Conservation (phyloP, 495 filamentous ascomycete species). For the Astrothelium macrocarpum region DNA sequence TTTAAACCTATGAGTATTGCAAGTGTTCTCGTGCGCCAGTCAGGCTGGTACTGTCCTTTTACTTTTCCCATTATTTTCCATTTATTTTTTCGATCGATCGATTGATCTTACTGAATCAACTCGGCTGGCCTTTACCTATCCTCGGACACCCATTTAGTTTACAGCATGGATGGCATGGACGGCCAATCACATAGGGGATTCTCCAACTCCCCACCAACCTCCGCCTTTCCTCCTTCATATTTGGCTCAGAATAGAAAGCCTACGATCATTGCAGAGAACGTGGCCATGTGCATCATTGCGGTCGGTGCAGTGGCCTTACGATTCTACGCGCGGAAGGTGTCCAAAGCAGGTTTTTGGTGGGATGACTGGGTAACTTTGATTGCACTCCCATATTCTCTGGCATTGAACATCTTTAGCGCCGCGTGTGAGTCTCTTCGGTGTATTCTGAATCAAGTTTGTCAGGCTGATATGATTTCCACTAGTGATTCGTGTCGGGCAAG, state of each 20-base stretch:
- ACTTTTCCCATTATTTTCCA: neutral
- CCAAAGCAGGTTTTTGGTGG: conserved; percentile 1
- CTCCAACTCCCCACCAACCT: neutral
- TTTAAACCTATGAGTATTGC: neutral
- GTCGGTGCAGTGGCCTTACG: neutral
- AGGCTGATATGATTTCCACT: neutral
- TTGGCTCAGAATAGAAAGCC: neutral
- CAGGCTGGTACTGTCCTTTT: neutral
- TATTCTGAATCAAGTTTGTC: no score
- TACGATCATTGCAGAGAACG: neutral
- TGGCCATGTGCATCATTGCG: neutral
- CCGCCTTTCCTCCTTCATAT: neutral
- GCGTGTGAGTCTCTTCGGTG: neutral
- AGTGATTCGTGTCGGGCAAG: neutral
- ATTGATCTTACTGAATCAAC: neutral
- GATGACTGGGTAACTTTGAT: conserved; percentile 3
- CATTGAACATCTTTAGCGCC: neutral
- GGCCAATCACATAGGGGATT: neutral
- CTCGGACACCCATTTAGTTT: no score
- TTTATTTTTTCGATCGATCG: neutral
- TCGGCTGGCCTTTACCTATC: neutral
- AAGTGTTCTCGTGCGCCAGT: neutral
- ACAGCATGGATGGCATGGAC: neutral
- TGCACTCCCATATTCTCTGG: neutral
- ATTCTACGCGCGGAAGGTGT: neutral